Conservation (phyloP, 2,329 filamentous ascomycete genomes). For the Verticillium longisporum region DNA sequence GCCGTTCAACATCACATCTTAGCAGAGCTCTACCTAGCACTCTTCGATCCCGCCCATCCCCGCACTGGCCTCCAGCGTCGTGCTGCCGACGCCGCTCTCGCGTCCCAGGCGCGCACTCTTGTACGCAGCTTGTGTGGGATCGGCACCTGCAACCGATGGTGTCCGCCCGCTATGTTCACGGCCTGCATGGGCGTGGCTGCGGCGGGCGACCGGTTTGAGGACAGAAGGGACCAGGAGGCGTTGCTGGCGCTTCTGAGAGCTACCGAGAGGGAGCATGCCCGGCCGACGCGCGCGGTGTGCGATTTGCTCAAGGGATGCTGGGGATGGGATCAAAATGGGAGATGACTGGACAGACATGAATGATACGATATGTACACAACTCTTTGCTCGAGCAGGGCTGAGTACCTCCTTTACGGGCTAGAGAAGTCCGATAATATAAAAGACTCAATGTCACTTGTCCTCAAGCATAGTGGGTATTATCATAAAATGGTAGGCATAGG, state of each 20-base stretch:
- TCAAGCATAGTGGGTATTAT: no score
- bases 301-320: slow-evolving; percentile 39
- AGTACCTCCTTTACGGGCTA: no score
- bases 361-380: no score
- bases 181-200: slow-evolving; percentile 47
- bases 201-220: slow-evolving; percentile 42
- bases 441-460: no score
- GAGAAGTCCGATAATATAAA: no score
- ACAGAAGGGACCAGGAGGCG: slow-evolving; percentile 37
- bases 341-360: slow-evolving; percentile 1
- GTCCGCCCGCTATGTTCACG: slow-evolving; percentile 49
- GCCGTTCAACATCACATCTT: slow-evolving; percentile 55
- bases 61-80: slow-evolving; percentile 34
- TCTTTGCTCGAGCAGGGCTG: no score
- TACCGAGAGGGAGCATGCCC: slow-evolving; percentile 43
- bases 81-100: slow-evolving; percentile 17
- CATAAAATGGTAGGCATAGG: no score
- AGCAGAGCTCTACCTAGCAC: slow-evolving; percentile 48
- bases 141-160: slow-evolving; percentile 49
- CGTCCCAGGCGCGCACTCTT: slow-evolving; percentile 36
- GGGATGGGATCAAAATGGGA: slow-evolving; percentile 28
- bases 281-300: slow-evolving; percentile 42
- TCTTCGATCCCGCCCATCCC: slow-evolving; percentile 48
- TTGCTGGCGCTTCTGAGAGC: slow-evolving; percentile 37
- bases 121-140: slow-evolving; percentile 53